These are phyloP conservation scores for Nepenthes gracilis DNA, from an alignment of 148 eudicot genomes.

Conservation along the genomic window DNA sequence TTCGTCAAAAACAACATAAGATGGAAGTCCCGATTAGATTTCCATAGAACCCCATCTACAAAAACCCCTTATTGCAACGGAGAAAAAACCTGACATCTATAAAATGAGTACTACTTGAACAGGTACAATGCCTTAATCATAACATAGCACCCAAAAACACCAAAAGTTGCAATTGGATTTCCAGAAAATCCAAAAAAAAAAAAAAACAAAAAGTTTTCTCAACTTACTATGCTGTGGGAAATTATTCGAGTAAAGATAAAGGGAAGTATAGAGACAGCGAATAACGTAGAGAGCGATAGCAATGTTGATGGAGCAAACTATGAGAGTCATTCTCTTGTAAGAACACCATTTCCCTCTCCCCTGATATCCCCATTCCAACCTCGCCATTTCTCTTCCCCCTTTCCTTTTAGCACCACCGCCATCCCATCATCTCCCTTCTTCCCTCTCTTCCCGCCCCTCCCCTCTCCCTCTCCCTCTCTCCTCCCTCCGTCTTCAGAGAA, in stretches of 20 bases:
- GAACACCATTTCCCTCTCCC: slow-evolving; percentile 56
- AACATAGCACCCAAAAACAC: not conserved
- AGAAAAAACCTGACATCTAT: not conserved
- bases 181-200: not conserved
- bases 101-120: not conserved
- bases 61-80: not conserved
- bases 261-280: slow-evolving; percentile 51
- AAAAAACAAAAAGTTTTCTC: not conserved
- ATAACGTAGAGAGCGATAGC: slow-evolving; percentile 64
- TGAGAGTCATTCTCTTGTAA: slow-evolving; percentile 54
- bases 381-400: slow-evolving; percentile 34
- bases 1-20: not conserved
- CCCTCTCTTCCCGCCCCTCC: not conserved
- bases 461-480: no score
- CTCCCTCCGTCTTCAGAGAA: no score
- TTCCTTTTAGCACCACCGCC: slow-evolving; percentile 25
- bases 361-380: slow-evolving; percentile 34
- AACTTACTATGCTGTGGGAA: slow-evolving; percentile 30
- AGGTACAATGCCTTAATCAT: not conserved
- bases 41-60: slow-evolving; percentile 1
- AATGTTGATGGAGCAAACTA: slow-evolving; percentile 72
- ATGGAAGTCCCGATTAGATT: slow-evolving; percentile 1
- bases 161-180: not conserved
- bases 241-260: slow-evolving; percentile 39
- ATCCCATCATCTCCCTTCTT: slow-evolving; percentile 30